Evolutionary conservation across 306 rosid genomes (phyloP), one percentile per base, ranked within the genome.

Genomic region (Luffa acutangula): DNA sequence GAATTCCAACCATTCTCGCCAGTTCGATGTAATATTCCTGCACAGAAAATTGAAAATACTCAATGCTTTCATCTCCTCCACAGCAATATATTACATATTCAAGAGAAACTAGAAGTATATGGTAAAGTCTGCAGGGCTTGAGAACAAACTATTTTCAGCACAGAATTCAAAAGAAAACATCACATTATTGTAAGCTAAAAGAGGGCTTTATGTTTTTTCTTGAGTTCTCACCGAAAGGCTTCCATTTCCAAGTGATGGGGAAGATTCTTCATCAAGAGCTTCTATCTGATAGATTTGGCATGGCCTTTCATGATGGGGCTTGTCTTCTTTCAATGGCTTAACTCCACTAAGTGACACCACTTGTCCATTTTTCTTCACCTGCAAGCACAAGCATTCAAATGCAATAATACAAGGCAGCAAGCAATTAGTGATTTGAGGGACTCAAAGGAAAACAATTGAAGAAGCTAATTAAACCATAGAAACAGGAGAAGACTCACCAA

Each of bases 21-120:
- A 93, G 83, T 82, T 93, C 97, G 54, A 91, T 91, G 85, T 91
- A 93, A 82, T 91, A 93, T 31, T 89, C 90, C 94, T 93, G 77
- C 85, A 81, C 64, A 81, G 49, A 21, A 59, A 82, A 71, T 80
- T 37, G 20, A 41, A 77, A n/a, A n/a, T 8, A 59, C 34, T 41
- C 31, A 25, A 25, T 37, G 2, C 41, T 37, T 37, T 3, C 2
- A 37, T 37, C 41, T 37, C 41, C 41, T 37, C 41, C 2, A 1
- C 2, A 37, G 41, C 41, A 37, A 37, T 37, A 37, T 37, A 37
- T 37, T 37, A 37, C 5, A 37, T 0, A 37, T 37, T 37, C 41
- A 37, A 37, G 54, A 15, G 57, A 45, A 45, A 45, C 7, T 45
- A 1, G 5, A 45, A 45, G 7, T 45, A 45, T 45, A 45, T 45